Conservation (phyloP, 2,329 filamentous ascomycete species). For the Metarhizium rileyi region DNA sequence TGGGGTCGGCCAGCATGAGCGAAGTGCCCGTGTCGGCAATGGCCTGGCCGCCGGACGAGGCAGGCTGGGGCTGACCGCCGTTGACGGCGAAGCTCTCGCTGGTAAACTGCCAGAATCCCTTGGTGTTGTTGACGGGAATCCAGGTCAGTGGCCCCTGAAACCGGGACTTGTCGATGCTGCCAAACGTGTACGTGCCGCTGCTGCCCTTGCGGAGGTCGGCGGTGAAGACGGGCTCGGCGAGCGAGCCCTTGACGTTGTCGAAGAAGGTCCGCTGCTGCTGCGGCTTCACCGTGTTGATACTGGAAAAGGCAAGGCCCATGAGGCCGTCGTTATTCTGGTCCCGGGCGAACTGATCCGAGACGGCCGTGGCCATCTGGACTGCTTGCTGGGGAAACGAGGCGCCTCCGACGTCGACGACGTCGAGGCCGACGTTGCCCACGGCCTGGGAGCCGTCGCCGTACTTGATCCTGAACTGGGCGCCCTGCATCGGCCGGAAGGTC, state of each 20-base stretch:
- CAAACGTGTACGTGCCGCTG: conserved; percentile 64
- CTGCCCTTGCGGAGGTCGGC: conserved; percentile 50
- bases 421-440: conserved; percentile 32
- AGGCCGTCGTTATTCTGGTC: conserved; percentile 33
- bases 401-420: conserved; percentile 32
- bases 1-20: conserved; percentile 47
- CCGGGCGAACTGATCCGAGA: conserved; percentile 29
- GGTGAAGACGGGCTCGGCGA: conserved; percentile 46
- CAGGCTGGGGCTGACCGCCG: conserved; percentile 6
- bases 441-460: conserved; percentile 36
- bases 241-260: conserved; percentile 19
- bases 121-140: conserved; percentile 47
- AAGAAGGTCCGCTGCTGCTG: conserved; percentile 33
- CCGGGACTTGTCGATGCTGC: conserved; percentile 53
- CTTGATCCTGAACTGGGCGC: conserved; percentile 30
- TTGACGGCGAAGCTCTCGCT: conserved; percentile 14
- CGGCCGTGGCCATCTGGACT: conserved; percentile 31
- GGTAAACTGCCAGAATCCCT: conserved; percentile 52
- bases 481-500: conserved; percentile 26
- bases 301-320: conserved; percentile 34
- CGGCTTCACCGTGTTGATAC: conserved; percentile 32
- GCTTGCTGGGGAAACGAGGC: conserved; percentile 31
- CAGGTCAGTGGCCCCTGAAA: conserved; percentile 55
- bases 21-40: conserved; percentile 54
- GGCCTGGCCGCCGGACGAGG: conserved; percentile 32